Conservation (phyloP, 306 rosid species). For the Leucaena leucocephala region DNA sequence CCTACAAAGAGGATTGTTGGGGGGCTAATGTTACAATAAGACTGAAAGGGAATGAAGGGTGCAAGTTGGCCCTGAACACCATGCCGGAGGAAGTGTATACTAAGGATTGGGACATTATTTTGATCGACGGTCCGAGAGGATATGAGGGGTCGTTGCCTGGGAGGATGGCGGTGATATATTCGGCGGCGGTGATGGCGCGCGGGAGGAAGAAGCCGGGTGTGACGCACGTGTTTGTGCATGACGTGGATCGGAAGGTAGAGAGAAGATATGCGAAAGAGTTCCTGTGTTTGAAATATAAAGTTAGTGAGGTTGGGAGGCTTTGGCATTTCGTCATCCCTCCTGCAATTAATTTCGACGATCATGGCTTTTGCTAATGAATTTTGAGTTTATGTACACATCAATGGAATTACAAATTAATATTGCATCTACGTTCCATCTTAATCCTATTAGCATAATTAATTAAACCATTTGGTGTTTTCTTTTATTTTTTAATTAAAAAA, state of each 20-base stretch:
- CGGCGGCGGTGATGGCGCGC: constrained; percentile 86
- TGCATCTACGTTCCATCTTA: neutral
- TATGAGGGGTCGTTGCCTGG: constrained; percentile 63
- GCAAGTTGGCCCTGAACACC: constrained; percentile 55
- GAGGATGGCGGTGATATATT: constrained; percentile 79
- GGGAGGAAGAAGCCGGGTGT: constrained; percentile 61
- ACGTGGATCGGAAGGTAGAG: constrained; percentile 74
- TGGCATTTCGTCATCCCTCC: constrained; percentile 84
- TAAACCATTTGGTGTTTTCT: too few species aligned
- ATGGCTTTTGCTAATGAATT: neutral
- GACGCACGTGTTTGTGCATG: constrained; percentile 86
- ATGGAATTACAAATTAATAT: neutral
- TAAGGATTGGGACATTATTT: constrained; percentile 80
- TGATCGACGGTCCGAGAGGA: constrained; percentile 88
- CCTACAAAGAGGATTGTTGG: constrained; percentile 50
- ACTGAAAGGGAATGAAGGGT: constrained; percentile 43
- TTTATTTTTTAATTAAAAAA: too few species aligned
- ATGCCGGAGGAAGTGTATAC: constrained; percentile 60
- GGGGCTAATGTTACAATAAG: neutral
- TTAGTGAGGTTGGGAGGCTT: constrained; percentile 65
- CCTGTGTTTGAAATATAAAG: constrained; percentile 68
- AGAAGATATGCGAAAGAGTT: constrained; percentile 64
- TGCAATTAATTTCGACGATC: neutral
- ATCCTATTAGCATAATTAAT: neutral
- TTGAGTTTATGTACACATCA: neutral